Base-by-base conservation (phyloP, 2,329 filamentous ascomycete genomes). In the Chaetomium sp. region DNA sequence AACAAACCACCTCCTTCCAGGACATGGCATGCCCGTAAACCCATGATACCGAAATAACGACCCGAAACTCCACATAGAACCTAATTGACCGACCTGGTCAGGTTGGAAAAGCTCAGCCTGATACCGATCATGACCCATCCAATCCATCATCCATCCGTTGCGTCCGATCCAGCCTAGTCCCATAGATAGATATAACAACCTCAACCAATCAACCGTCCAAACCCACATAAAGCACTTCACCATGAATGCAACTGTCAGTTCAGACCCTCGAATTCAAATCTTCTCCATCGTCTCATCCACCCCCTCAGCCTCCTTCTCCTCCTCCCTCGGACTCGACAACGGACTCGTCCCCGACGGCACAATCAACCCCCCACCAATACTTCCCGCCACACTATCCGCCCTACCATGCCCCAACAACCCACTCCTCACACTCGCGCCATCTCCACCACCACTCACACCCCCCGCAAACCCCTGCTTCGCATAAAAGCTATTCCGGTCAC, bases 401-500 rank as follows among this genome's bases (percentile, higher is more conserved):
- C 89, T 80, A 2, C 81, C 83, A 69, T 96, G 91, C 0, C 89
- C 88, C 3, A 89, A 69, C 1, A 87, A 73, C 0, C 88, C 89
- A 68, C 89, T 95, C 53, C 89, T 81, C 35, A 95, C 76, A 66
- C 90, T 95, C 8, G 85, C 84, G 1, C 82, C 88, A 62, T 95
- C 89, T 5, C 49, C 49, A 2, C 49, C 10, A 5, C 36, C 45
- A 6, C 36, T 35, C 7, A 12, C 34, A 1, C 45, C 44, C 5
- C 32, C 14, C 9, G 79, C 82, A 47, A 69, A 14, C 32, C 59
- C 57, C 56, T 64, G 66, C 53, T 67, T 68, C 34, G 87, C 82
- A 66, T 95, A 92, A 60, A 87, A 81, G 70, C 89, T 95, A 68
- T 87, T 92, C 49, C 91, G 80, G 66, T 96, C 91, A 56, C 86